Base-by-base conservation (phyloP, 441 rosid genomes). In the Euphorbia celastroides region DNA sequence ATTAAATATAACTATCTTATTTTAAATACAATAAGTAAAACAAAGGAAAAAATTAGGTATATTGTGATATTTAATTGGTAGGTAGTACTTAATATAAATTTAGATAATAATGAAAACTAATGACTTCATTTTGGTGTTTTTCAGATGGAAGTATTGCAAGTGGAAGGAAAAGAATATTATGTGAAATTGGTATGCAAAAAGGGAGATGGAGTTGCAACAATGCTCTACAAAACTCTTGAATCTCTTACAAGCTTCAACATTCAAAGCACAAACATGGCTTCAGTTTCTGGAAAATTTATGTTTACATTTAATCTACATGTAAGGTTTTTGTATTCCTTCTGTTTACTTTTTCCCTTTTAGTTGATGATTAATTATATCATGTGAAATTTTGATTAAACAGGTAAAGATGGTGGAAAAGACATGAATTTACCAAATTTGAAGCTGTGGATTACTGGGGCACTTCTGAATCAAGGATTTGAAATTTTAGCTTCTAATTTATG, bases 381-480 rank as follows among this genome's bases (percentile, higher is more conserved):
- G 55, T 3, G 25, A n/a, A 12, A n/a, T n/a, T 19, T 2, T 1
- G 28, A 41, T 41, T 41, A 3, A 62, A 22, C 86, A 89, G 96
- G 82, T 79, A 82, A 75, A 76, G 81, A 83, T n/a, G 68, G 74
- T 19, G 89, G 78, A 56, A 85, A 62, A 74, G 68, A 69, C 63
- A 73, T 81, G 79, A 77, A 84, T 79, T 71, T 88, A 80, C 82
- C 90, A 48, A 88, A 78, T 75, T 67, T 90, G 78, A 88, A 80
- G 88, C 82, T 82, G 11, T 85, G 95, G 95, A 80, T 92, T 9
- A 77, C 87, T 4, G 90, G 83, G 55, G 88, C 95, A 51, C 85
- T 92, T 70, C 66, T 92, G 54, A 88, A 88, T 81, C 93, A 88
- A 77, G 96, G 96, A 68, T 90, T 88, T 66, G 89, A 92, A 72